Conservation (phyloP, 257 asterid species). For the Solanum medicagineum region DNA sequence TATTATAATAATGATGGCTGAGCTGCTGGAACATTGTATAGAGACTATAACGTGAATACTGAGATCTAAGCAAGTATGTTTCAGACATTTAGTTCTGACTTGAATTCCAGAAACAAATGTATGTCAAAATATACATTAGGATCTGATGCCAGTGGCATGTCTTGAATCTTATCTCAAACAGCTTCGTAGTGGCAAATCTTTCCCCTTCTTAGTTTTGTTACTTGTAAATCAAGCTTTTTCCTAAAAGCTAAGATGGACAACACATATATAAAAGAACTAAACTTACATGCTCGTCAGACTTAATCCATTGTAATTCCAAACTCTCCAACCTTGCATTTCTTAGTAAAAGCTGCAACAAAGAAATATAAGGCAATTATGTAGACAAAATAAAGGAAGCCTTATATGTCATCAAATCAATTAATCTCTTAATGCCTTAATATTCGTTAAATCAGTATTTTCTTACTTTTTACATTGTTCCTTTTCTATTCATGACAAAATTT, state of each 20-base stretch:
- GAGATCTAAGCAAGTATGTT: background rate
- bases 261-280: background rate
- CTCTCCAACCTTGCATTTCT: slow-evolving; percentile 47
- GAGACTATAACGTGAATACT: too few species aligned
- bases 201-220: background rate
- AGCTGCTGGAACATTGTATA: too few species aligned
- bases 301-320: slow-evolving; percentile 84
- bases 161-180: background rate
- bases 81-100: background rate
- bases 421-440: background rate
- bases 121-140: background rate
- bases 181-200: background rate
- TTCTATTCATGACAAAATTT: background rate
- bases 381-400: background rate
- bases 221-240: background rate
- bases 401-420: background rate
- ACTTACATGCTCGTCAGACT: slow-evolving; percentile 73
- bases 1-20: too few species aligned
- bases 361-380: background rate
- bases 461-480: background rate
- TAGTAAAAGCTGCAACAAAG: slow-evolving; percentile 53
- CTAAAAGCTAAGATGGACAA: background rate
- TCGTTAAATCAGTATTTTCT: background rate
- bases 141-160: background rate
- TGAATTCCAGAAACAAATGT: background rate